phyloP scores from a whole-genome alignment of 768 basidiomycete species.

The Hemileccinum impolitum region DNA sequence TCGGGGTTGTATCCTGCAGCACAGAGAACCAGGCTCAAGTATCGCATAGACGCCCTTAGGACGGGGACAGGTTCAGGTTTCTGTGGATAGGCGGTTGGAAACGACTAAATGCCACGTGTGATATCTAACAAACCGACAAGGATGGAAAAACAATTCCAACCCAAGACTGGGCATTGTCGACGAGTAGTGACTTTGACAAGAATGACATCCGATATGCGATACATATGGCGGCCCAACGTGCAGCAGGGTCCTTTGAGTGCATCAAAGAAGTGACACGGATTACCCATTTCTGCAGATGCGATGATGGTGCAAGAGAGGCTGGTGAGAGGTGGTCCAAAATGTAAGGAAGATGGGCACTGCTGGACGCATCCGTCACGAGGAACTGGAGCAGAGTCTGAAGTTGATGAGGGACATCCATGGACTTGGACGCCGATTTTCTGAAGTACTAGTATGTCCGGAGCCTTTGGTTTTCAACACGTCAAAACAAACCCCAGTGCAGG shows the following conservation, averaged over 20 bases:
- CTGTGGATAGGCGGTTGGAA: slow-evolving; percentile 37
- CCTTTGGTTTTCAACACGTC: slow-evolving; percentile 30
- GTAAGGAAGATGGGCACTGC: slow-evolving; percentile 56
- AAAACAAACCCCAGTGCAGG: slow-evolving; percentile 21
- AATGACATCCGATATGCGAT: slow-evolving; percentile 65
- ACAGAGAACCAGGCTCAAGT: slow-evolving; percentile 60
- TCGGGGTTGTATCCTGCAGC: slow-evolving; percentile 61
- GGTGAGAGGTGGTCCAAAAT: slow-evolving; percentile 53
- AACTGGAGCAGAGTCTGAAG: slow-evolving; percentile 66
- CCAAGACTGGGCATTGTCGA: slow-evolving; percentile 75
- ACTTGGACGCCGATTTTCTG: neutral
- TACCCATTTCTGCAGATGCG: slow-evolving; percentile 73
- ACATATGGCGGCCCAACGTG: slow-evolving; percentile 78
- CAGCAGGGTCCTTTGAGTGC: slow-evolving; percentile 73
- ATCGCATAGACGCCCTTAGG: slow-evolving; percentile 61
- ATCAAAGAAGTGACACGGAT: slow-evolving; percentile 70
- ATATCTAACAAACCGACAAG: slow-evolving; percentile 57
- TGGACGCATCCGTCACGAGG: slow-evolving; percentile 63
- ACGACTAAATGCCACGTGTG: slow-evolving; percentile 13
- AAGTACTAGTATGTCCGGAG: neutral
- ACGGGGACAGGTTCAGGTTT: slow-evolving; percentile 64
- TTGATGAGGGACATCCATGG: slow-evolving; percentile 49
- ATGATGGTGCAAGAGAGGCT: slow-evolving; percentile 54
- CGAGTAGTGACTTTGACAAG: slow-evolving; percentile 55
- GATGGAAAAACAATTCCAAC: slow-evolving; percentile 58